Conservation (phyloP, 129 eudicot genomes). For the Gnaphalium uliginosum region DNA sequence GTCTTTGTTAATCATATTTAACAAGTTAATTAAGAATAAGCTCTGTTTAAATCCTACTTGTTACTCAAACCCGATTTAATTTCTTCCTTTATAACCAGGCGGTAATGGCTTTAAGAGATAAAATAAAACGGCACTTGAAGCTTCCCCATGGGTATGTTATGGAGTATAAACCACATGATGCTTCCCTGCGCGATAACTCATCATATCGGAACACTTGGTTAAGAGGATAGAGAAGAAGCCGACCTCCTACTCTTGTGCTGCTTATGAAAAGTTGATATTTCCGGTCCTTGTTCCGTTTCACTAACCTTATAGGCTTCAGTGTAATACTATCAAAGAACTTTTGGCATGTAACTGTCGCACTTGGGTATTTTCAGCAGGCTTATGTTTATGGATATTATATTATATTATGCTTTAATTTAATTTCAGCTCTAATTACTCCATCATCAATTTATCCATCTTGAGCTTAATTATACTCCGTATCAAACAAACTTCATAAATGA, state of each 20-base stretch:
- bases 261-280: slow-evolving; percentile 17
- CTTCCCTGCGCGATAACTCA: slow-evolving; percentile 88
- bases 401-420: no score
- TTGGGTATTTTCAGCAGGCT: not conserved
- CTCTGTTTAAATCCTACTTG: not conserved
- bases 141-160: slow-evolving; percentile 96
- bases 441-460: not conserved
- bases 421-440: not conserved
- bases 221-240: slow-evolving; percentile 61
- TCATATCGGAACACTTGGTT: slow-evolving; percentile 94
- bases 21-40: not conserved
- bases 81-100: slow-evolving; percentile 41
- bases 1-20: not conserved
- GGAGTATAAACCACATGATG: slow-evolving; percentile 97
- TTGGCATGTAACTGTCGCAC: slow-evolving; percentile 10
- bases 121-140: slow-evolving; percentile 86
- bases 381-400: slow-evolving; percentile 14
- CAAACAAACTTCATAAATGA: not conserved
- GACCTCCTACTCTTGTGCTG: slow-evolving; percentile 10
- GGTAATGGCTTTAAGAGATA: slow-evolving; percentile 89
- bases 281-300: slow-evolving; percentile 1
- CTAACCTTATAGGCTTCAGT: slow-evolving; percentile 1
- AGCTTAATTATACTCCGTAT: no score
- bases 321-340: not conserved
- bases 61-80: not conserved